Conservation (phyloP, 129 eudicot species). For the Gnaphalium uliginosum region DNA sequence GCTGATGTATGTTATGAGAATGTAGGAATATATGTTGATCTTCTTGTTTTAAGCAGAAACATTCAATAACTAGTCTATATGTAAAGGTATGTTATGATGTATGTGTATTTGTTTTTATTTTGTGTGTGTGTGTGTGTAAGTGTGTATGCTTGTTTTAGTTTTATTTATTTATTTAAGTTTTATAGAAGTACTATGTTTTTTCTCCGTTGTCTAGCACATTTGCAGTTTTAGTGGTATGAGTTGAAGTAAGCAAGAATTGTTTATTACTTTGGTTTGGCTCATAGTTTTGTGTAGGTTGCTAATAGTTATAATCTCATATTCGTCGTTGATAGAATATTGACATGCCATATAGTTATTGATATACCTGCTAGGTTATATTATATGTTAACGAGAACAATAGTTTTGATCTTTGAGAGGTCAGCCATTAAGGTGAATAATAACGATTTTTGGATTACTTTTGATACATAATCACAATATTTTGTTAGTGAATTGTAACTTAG, state of each 20-base stretch:
- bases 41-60: background rate
- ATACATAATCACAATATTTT: background rate
- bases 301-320: background rate
- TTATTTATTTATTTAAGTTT: too few species aligned
- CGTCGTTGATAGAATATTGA: background rate
- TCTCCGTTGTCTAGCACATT: too few species aligned
- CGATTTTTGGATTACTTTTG: background rate
- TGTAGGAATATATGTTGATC: background rate
- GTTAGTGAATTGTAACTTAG: background rate
- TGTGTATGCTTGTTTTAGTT: too few species aligned
- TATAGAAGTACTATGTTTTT: too few species aligned
- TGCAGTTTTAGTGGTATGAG: too few species aligned
- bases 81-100: background rate
- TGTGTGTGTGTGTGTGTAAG: background rate
- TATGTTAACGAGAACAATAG: constrained; percentile 8
- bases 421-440: background rate
- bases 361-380: constrained; percentile 2
- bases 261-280: background rate
- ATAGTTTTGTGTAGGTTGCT: background rate
- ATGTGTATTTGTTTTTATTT: background rate
- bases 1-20: constrained; percentile 1
- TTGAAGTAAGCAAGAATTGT: background rate
- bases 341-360: background rate
- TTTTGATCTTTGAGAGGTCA: background rate
- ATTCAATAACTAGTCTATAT: background rate